Percentiles rank a stretch among this genome's conserved stretches.
Evolutionary conservation across 805 yeast species (phyloP).

Genomic region (Saturnispora halmiae): DNA sequence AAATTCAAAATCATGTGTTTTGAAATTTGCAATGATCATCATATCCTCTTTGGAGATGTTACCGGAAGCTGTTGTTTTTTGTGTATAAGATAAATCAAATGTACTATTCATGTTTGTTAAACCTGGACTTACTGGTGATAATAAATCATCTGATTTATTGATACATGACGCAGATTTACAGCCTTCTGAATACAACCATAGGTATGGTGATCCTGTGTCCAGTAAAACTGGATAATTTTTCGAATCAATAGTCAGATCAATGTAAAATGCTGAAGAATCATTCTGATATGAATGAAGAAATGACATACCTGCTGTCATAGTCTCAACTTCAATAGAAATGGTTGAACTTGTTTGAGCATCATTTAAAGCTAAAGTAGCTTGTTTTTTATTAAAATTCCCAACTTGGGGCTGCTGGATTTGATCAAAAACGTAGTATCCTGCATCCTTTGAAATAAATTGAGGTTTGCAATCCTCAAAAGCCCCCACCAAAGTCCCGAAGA

Average conservation of each 20-base stretch:
- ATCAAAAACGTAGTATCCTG: conserved; percentile 5
- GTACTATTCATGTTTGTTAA: conserved; percentile 16
- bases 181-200: conserved; percentile 51
- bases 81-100: conserved; percentile 44
- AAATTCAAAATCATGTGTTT: conserved; percentile 34
- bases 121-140: conserved; percentile 16
- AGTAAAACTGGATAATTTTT: conserved; percentile 42
- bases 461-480: conserved; percentile 8
- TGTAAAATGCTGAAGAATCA: conserved; percentile 29
- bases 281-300: conserved; percentile 21
- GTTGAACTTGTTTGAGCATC: conserved; percentile 6
- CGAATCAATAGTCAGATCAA: conserved; percentile 33
- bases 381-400: neutral
- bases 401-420: neutral
- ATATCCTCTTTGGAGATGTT: conserved; percentile 31
- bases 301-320: conserved; percentile 21
- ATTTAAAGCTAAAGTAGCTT: conserved; percentile 1
- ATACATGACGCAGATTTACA: conserved; percentile 40
- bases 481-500: neutral
- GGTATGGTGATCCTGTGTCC: conserved; percentile 58
- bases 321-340: conserved; percentile 7
- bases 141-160: conserved; percentile 24
- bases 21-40: conserved; percentile 30
- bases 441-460: conserved; percentile 1
- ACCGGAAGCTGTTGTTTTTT: conserved; percentile 44